Percentiles rank a stretch among this genome's conserved stretches.
phyloP scores from a whole-genome alignment of 257 asterid species.

The Solanum peruvianum region DNA sequence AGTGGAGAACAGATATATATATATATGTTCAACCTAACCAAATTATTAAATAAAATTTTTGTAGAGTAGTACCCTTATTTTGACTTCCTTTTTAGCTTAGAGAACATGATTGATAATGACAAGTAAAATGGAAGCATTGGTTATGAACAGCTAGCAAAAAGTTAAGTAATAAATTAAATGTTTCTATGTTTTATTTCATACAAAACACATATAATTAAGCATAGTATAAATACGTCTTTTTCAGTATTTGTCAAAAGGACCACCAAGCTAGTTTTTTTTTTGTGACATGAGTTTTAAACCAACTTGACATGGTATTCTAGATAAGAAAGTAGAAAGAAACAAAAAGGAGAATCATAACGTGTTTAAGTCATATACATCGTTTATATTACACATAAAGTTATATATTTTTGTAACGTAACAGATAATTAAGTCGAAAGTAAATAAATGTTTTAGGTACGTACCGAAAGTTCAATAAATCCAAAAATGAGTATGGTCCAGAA shows the following conservation, averaged over 20 bases:
- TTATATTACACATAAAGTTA: not conserved
- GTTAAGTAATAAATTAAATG: not conserved
- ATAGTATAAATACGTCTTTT: not conserved
- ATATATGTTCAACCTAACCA: not conserved
- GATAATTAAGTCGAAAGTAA: too few relatives aligned
- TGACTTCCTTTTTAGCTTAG: not conserved
- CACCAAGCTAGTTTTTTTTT: not conserved
- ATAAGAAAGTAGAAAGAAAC: not conserved
- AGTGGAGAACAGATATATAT: not conserved
- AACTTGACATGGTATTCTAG: not conserved
- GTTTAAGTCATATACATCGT: not conserved
- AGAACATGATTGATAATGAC: not conserved
- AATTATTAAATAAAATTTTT: not conserved
- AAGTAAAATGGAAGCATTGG: not conserved
- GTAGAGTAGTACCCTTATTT: not conserved
- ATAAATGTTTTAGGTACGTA: not conserved
- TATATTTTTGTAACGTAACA: not conserved
- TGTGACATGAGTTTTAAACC: not conserved
- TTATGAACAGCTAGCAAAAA: not conserved
- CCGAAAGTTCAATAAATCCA: conserved; percentile 85
- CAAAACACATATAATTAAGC: not conserved
- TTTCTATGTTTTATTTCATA: not conserved
- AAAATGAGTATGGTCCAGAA: conserved; percentile 90
- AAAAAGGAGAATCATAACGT: not conserved
- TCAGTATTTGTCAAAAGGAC: not conserved